Conservation (phyloP, 768 basidiomycete genomes). For the Trametes meyenii region DNA sequence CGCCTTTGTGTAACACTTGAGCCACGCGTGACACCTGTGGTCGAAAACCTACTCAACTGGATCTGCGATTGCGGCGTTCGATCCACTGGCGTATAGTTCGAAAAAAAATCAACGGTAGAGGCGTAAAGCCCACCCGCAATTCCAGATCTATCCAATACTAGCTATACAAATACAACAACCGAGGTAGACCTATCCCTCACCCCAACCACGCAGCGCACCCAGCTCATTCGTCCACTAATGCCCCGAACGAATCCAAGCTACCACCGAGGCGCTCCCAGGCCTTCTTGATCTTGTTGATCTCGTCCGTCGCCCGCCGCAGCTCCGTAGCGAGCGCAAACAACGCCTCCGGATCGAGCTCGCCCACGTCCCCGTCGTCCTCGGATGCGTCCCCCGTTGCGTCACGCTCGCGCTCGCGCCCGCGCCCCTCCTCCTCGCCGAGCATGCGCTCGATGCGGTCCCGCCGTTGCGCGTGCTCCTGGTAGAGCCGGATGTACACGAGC, state of each 20-base stretch:
- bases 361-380: constrained; percentile 46
- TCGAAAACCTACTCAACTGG: too few species aligned
- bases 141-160: background rate
- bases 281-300: constrained; percentile 53
- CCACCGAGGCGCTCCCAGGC: constrained; percentile 38
- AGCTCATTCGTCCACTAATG: constrained; percentile 9
- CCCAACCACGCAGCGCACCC: background rate
- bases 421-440: constrained; percentile 42
- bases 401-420: constrained; percentile 39
- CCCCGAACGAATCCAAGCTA: constrained; percentile 13
- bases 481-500: constrained; percentile 50
- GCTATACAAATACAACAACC: constrained; percentile 5
- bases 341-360: constrained; percentile 47
- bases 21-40: too few species aligned
- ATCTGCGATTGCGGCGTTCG: too few species aligned
- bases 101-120: background rate
- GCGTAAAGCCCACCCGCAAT: background rate
- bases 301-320: constrained; percentile 52
- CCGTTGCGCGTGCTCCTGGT: constrained; percentile 50
- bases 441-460: constrained; percentile 56
- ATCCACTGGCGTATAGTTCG: background rate
- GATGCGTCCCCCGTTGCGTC: constrained; percentile 38
- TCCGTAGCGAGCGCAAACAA: constrained; percentile 26
- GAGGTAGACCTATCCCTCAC: background rate
- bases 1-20: too few species aligned